Conservation (phyloP, 148 eudicot genomes). For the Fagopyrum esculentum region DNA sequence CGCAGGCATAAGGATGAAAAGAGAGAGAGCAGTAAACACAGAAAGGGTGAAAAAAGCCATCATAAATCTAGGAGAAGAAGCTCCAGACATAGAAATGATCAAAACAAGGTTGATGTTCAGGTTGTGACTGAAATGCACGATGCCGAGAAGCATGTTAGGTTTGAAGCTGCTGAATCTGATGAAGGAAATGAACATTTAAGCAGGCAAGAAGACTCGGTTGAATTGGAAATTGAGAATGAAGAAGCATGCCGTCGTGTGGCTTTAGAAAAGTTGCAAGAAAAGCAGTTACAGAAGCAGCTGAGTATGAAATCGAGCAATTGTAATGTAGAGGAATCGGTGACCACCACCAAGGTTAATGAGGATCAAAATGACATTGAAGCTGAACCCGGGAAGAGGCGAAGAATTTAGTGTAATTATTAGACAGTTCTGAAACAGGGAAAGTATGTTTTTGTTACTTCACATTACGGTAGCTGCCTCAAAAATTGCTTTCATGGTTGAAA, state of each 20-base stretch:
- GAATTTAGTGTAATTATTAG: neutral
- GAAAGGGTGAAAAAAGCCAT: neutral
- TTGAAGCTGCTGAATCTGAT: neutral
- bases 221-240: constrained; percentile 1
- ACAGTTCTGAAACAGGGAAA: neutral
- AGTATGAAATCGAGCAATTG: neutral
- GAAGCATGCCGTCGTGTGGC: constrained; percentile 10
- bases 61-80: constrained; percentile 10
- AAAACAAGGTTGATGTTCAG: neutral
- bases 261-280: constrained; percentile 9
- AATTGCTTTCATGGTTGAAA: neutral
- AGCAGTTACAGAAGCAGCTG: neutral
- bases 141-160: neutral
- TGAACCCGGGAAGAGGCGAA: constrained; percentile 7
- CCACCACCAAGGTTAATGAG: neutral
- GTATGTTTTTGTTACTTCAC: neutral
- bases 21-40: constrained; percentile 10
- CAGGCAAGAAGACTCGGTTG: constrained; percentile 17
- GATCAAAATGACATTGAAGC: neutral
- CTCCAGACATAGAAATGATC: constrained; percentile 15
- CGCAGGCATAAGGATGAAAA: neutral
- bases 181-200: constrained; percentile 14
- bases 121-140: neutral
- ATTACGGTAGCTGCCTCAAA: neutral
- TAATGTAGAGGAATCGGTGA: neutral